These are phyloP conservation scores for Penicillium diatomitis DNA, from an alignment of 495 filamentous ascomycete species.

Conservation along the genomic window DNA sequence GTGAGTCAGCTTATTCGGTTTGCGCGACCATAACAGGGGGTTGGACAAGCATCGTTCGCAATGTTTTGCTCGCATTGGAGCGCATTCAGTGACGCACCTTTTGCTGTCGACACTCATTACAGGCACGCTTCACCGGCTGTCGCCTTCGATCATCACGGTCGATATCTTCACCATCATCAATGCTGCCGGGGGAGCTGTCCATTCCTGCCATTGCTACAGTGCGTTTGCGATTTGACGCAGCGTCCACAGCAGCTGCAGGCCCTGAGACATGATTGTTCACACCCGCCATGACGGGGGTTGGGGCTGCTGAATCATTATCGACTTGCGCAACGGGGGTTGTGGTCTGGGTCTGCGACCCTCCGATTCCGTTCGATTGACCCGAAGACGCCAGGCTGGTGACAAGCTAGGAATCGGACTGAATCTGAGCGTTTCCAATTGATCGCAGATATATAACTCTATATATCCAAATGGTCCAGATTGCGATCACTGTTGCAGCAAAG, in stretches of 20 bases:
- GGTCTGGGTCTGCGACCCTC: conserved; percentile 24
- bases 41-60: too few relatives aligned
- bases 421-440: background rate
- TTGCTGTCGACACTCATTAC: conserved; percentile 92
- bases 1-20: conserved; percentile 3
- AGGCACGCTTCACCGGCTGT: conserved; percentile 76
- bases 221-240: conserved; percentile 35
- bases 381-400: conserved; percentile 36
- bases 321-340: conserved; percentile 16
- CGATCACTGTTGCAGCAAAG: background rate
- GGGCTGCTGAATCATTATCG: conserved; percentile 33
- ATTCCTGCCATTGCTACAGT: conserved; percentile 39
- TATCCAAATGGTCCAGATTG: background rate
- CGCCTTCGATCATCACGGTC: conserved; percentile 54
- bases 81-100: conserved; percentile 48
- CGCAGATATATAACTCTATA: background rate
- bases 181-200: conserved; percentile 63
- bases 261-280: conserved; percentile 24
- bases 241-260: conserved; percentile 26
- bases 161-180: conserved; percentile 54
- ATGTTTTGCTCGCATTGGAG: too few relatives aligned
- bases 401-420: conserved; percentile 5
- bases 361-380: conserved; percentile 28
- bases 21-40: background rate
- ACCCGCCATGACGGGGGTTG: conserved; percentile 38